Base-by-base conservation (phyloP, 495 filamentous ascomycete genomes). In the Lichenothelia convexa region DNA sequence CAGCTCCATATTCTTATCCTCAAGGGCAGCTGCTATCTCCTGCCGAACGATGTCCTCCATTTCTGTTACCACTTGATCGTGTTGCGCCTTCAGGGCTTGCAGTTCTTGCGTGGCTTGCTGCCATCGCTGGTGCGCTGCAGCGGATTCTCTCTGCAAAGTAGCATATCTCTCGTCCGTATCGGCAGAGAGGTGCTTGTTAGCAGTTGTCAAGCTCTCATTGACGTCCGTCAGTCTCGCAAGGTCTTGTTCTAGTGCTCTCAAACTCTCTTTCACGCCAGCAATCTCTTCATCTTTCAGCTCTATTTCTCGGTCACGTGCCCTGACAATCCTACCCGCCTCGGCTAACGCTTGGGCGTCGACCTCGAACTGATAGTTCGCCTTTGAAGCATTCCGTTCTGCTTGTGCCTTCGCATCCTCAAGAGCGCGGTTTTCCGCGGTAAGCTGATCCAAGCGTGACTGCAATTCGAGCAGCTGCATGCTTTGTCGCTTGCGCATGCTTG, bases 401-500 rank as follows among this genome's bases (percentile, higher is more conserved):
- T 73, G 66, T 39, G 68, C 56, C 47, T 73, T 79, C 30, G 77
- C 78, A 18, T 81, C 77, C 46, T 71, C 63, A 13, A 93, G 70
- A 24, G 71, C 55, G 37, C 77, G 72, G 46, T 93, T 93, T 48
- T 92, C 84, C 0, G 80, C 71, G 27, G 75, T 61, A 33, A 93
- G 61, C 52, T 83, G 78, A 43, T 91, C 83, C 44, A 93, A 65
- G 48, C 65, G 68, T 21, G 65, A 50, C 47, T 80, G 71, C 29
- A 95, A 70, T 38, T 95, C 85, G 31, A 91, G 67, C 34, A 95
- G 73, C 59, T 94, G 89, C 77, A 93, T 81, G 65, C 85, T 94
- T 57, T 89, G 89, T 43, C 84, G 79, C 51, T 83, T 82, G 42
- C 86, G 84, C 47, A 62, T 77, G 66, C 83, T 94, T 56, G 86